Percentiles rank a stretch among this genome's conserved stretches.
Conservation (phyloP, 176 grass and related monocot genomes). For the Oryza rufipogon region DNA sequence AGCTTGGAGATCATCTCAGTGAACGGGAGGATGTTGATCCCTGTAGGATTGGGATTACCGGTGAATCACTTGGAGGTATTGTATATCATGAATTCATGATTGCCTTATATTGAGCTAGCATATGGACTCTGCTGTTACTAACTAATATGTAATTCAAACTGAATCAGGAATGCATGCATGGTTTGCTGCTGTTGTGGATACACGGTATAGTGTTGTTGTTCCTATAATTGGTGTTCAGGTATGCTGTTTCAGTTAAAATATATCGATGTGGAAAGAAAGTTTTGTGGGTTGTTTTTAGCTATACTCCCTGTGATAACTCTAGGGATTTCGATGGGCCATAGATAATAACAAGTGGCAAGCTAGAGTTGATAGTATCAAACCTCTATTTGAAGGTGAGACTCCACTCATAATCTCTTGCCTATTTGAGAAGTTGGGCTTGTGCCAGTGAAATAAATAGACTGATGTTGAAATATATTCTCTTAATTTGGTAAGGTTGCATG, state of each 20-base stretch:
- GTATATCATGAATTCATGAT: neutral
- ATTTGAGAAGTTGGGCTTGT: neutral
- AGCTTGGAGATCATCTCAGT: conserved; percentile 80
- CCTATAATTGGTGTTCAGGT: conserved; percentile 98
- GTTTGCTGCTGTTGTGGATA: conserved; percentile 82
- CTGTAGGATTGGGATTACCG: conserved; percentile 80
- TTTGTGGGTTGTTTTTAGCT: conserved; percentile 24
- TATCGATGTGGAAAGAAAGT: neutral
- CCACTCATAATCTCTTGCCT: neutral
- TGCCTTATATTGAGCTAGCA: conserved; percentile 30
- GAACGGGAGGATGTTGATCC: conserved; percentile 76
- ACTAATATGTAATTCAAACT: conserved; percentile 21
- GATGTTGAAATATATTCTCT: neutral
- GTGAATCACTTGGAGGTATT: conserved; percentile 97
- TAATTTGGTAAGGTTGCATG: neutral
- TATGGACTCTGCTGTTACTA: conserved; percentile 23
- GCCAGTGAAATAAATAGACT: conserved; percentile 1
- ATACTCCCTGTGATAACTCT: conserved; percentile 14
- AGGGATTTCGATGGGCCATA: conserved; percentile 93
- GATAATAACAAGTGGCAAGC: conserved; percentile 87
- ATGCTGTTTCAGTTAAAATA: neutral
- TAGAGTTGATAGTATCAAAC: conserved; percentile 80
- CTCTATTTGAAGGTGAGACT: conserved; percentile 86
- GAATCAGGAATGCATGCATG: conserved; percentile 93
- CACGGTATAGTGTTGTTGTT: conserved; percentile 68